A percentile compares a stretch with the other conserved stretches of the same genome.
These are phyloP conservation scores for Malania oleifera DNA, from an alignment of 164 flowering plant species.

Conservation along the genomic window DNA sequence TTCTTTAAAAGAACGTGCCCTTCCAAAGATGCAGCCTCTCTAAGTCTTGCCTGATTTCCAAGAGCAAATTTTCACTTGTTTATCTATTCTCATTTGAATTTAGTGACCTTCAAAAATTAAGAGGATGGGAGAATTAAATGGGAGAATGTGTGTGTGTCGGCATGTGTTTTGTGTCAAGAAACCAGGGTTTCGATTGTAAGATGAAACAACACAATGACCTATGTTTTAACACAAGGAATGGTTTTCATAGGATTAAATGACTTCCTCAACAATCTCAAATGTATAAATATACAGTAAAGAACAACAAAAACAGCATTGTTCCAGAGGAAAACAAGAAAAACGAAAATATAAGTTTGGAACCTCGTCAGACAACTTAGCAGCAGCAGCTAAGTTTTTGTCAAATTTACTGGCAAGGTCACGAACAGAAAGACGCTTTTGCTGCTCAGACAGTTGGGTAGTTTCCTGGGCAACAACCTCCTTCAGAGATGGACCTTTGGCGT, in stretches of 20 bases:
- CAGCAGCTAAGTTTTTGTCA: constrained; percentile 68
- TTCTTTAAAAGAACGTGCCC: constrained; percentile 72
- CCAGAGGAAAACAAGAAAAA: background rate
- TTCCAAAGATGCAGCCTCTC: constrained; percentile 61
- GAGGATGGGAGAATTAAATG: background rate
- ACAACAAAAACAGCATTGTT: background rate
- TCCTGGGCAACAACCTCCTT: constrained; percentile 66
- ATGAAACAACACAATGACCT: background rate
- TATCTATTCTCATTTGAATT: background rate
- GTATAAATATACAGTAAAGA: background rate
- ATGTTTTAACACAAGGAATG: background rate
- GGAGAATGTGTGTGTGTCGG: too few species aligned
- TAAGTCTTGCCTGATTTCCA: constrained; percentile 49
- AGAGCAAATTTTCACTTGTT: background rate
- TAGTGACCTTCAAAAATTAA: background rate
- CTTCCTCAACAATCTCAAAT: too few species aligned
- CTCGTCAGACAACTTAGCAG: constrained; percentile 68
- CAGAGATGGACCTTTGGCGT: constrained; percentile 46
- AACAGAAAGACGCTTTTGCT: constrained; percentile 71
- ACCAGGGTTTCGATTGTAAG: too few species aligned
- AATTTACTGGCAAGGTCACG: constrained; percentile 74
- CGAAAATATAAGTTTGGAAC: constrained; percentile 16
- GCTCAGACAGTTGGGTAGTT: constrained; percentile 48
- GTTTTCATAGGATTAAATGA: too few species aligned
- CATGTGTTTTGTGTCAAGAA: too few species aligned